Evolutionary conservation across 2,329 filamentous ascomycete species (phyloP), one percentile per base, ranked within the genome.

Genomic region (Botryotinia convoluta): DNA sequence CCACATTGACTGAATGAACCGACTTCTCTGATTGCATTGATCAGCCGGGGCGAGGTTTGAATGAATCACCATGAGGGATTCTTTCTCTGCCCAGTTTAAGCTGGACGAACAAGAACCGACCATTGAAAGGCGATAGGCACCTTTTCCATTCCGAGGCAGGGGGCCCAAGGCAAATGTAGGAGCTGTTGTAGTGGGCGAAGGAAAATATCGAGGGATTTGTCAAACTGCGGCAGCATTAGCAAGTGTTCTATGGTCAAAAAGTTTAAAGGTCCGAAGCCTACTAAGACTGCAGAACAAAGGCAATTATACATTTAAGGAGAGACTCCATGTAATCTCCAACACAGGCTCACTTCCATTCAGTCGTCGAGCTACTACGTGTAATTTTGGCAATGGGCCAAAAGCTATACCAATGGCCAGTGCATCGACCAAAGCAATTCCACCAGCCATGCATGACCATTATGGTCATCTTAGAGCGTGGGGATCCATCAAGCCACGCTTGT

Each of bases 301-400:
- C 6, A 48, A 45, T n/a, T 51, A 14, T 8, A 61, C 1, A n/a
- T 37, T 37, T 4, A 3, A 39, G 59, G 12, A 95, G 94, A 75
- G 93, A 95, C 83, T 99, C 98, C 84, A 99, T 96, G 77, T 99
- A 8, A 95, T 80, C 98, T 99, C 78, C 96, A 63, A 99, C 96
- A 82, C 98, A 99, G 83, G 6, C n/a, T 99, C 94, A 84, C 94
- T 97, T 80, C 96, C 91, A 84, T 99, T 96, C 14, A 9, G 14
- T 29, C 14, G 5, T 29, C 6, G 2, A 26, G 29, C 18, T 26
- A 26, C 69, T 39, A 12, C 1, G n/a, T 62, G 18, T 37, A 22
- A 10, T 14, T 62, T 20, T 22, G 22, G 20, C 6, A 71, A 20
- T 14, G 26, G 9, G 4, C 20, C 20, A 2, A 51, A 39, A 4